Conservation (phyloP, 2,329 filamentous ascomycete genomes). For the Didymella sp. region DNA sequence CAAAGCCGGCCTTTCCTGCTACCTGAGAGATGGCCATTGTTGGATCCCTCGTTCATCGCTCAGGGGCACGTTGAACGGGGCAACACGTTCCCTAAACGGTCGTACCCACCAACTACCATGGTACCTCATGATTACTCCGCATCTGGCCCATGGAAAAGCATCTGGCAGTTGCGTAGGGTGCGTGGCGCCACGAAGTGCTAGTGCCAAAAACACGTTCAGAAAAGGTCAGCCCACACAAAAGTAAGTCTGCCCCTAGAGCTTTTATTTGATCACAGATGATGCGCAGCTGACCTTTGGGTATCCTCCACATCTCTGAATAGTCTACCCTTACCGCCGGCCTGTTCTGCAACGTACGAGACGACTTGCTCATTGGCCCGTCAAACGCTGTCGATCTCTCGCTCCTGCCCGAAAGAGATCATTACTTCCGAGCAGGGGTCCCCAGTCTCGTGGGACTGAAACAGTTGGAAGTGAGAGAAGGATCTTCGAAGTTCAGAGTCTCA, state of each 20-base stretch:
- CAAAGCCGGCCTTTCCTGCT: no score
- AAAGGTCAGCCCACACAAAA: no score
- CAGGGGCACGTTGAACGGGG: slow-evolving; percentile 7
- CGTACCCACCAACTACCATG: slow-evolving; percentile 1
- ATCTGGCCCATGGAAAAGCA: slow-evolving; percentile 10
- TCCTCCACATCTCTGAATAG: no score
- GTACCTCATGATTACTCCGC: slow-evolving; percentile 11
- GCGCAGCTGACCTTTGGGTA: no score
- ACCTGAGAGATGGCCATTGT: slow-evolving; percentile 5
- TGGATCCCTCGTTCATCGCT: slow-evolving; percentile 12
- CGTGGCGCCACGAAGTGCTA: slow-evolving; percentile 14
- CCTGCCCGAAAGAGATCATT: slow-evolving; percentile 21
- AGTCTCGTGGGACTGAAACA: no score
- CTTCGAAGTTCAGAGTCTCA: no score
- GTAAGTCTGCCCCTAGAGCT: no score
- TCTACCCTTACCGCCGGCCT: no score
- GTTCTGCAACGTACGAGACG: no score
- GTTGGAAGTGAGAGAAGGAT: no score
- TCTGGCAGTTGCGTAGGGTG: slow-evolving; percentile 10
- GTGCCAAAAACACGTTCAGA: slow-evolving; percentile 13
- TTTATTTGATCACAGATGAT: no score
- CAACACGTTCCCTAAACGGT: slow-evolving; percentile 8
- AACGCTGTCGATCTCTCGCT: slow-evolving; percentile 22
- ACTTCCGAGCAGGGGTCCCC: slow-evolving; percentile 18
- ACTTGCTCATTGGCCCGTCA: slow-evolving; percentile 27